Base-by-base conservation (phyloP, 352 stramenopile species). In the Phytopythium aichiense region DNA sequence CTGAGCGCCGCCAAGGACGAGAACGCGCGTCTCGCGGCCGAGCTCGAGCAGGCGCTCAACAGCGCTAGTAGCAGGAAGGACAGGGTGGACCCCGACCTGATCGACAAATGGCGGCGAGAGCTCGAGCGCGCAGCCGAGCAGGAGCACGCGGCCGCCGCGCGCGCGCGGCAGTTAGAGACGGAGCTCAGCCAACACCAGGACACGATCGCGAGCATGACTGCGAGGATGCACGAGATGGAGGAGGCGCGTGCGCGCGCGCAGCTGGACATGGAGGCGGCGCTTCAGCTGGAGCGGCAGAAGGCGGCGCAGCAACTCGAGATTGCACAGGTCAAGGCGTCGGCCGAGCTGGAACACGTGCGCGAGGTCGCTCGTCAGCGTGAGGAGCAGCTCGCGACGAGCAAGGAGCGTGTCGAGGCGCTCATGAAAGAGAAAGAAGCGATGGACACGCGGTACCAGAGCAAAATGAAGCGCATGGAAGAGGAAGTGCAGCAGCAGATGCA, bases 381-480 rank as follows among this genome's bases (percentile, higher is more conserved):
- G 46, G 79, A 84, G 25, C 67, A 91, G 51, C 33, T 84, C 7
- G 42, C 71, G 28, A 61, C 65, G 1, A 22, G 79, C 30, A 69
- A 72, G 46, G 23, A 76, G 31, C 77, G 77, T 48, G 2, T 77
- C 30, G 72, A 87, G 13, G 61, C 73, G 12, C 58, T 77, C 18
- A 65, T 25, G 13, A 74, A 77, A 53, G 79, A 89, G 52, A 85
- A 65, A n/a, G 53, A 69, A 11, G 58, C 37, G 23, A 35, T 61
- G 40, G 46, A 63, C 54, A 62, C 56, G 31, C 72, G 73, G 15
- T 81, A 73, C 33, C 72, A 87, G 64, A 53, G 57, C 13, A 81
- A 87, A 55, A 48, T 80, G 16, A 83, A 86, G 65, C 58, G 66
- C 7, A 86, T 88, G 73, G 81, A 90, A n/a, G 76, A 84, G 30